phyloP scores from a whole-genome alignment of 495 filamentous ascomycete genomes.

The Antarctomyces pellizariae region DNA sequence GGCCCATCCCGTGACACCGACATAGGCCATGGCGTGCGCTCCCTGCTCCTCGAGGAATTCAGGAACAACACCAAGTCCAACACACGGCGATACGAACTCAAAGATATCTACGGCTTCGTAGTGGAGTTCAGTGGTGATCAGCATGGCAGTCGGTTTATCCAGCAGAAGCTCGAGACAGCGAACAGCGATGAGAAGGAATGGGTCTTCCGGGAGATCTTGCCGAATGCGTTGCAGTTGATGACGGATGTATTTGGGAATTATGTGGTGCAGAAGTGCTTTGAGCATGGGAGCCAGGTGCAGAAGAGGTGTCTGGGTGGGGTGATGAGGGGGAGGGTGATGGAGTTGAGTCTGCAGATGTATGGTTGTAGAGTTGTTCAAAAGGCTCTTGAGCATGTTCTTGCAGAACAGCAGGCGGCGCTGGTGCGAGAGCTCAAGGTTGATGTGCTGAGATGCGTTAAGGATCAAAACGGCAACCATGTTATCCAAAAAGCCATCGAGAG shows the following conservation, averaged over 20 bases:
- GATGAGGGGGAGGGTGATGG: slow-evolving; percentile 67
- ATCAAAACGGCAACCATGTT: slow-evolving; percentile 92
- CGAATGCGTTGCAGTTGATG: slow-evolving; percentile 73
- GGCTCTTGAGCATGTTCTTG: slow-evolving; percentile 81
- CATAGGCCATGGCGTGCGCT: slow-evolving; percentile 37
- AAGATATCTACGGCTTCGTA: slow-evolving; percentile 75
- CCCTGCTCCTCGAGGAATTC: slow-evolving; percentile 59
- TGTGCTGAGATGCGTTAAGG: slow-evolving; percentile 59
- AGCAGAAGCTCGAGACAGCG: slow-evolving; percentile 80
- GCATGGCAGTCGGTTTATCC: slow-evolving; percentile 86
- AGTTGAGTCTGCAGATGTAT: slow-evolving; percentile 75
- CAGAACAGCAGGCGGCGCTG: slow-evolving; percentile 68
- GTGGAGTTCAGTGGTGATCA: slow-evolving; percentile 95
- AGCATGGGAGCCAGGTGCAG: slow-evolving; percentile 84
- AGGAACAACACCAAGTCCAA: slow-evolving; percentile 47
- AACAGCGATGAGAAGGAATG: slow-evolving; percentile 96
- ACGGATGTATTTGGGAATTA: slow-evolving; percentile 96
- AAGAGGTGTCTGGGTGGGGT: slow-evolving; percentile 66
- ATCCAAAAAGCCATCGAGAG: slow-evolving; percentile 87
- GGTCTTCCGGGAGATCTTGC: slow-evolving; percentile 67
- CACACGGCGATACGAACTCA: slow-evolving; percentile 67
- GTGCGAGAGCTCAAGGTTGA: slow-evolving; percentile 65
- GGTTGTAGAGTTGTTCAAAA: slow-evolving; percentile 94
- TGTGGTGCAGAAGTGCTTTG: slow-evolving; percentile 94
- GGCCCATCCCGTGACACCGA: slow-evolving; percentile 40